phyloP scores from a whole-genome alignment of 176 grass and related monocot genomes.

The Oryza meyeriana region DNA sequence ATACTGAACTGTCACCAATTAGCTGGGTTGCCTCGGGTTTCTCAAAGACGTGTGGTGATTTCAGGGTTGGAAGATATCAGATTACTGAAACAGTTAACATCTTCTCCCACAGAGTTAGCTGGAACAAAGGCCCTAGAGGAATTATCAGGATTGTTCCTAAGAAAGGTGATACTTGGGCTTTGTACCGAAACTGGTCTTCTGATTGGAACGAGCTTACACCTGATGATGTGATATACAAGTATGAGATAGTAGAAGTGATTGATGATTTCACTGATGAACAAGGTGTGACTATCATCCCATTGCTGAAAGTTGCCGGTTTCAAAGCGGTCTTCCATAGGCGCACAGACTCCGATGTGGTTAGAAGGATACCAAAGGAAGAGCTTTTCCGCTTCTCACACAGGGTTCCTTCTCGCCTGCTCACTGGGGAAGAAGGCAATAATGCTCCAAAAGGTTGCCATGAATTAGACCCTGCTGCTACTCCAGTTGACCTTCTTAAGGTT shows the following conservation, averaged over 20 bases:
- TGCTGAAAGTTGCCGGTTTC: slow-evolving; percentile 71
- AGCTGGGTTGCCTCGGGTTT: slow-evolving; percentile 66
- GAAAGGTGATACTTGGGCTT: slow-evolving; percentile 72
- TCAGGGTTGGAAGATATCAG: slow-evolving; percentile 63
- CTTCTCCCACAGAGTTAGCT: slow-evolving; percentile 64
- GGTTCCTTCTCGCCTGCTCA: slow-evolving; percentile 64
- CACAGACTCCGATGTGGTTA: slow-evolving; percentile 34
- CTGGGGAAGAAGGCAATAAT: slow-evolving; percentile 61
- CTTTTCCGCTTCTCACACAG: slow-evolving; percentile 79
- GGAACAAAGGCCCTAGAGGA: slow-evolving; percentile 54
- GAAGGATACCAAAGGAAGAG: slow-evolving; percentile 59
- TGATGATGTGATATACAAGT: slow-evolving; percentile 59
- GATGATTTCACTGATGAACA: slow-evolving; percentile 45
- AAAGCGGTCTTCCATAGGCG: slow-evolving; percentile 58
- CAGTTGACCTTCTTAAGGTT: slow-evolving; percentile 61
- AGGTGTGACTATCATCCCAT: slow-evolving; percentile 47
- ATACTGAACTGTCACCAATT: slow-evolving; percentile 61
- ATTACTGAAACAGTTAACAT: slow-evolving; percentile 69
- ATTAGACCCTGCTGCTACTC: slow-evolving; percentile 64
- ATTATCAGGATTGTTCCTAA: slow-evolving; percentile 59
- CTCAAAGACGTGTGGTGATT: slow-evolving; percentile 68
- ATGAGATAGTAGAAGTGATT: slow-evolving; percentile 64
- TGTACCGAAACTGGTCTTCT: slow-evolving; percentile 64
- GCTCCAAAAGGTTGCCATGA: slow-evolving; percentile 72
- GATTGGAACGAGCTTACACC: slow-evolving; percentile 64